phyloP scores from a whole-genome alignment of 1,139 yeast species.

The Candida albicans region DNA sequence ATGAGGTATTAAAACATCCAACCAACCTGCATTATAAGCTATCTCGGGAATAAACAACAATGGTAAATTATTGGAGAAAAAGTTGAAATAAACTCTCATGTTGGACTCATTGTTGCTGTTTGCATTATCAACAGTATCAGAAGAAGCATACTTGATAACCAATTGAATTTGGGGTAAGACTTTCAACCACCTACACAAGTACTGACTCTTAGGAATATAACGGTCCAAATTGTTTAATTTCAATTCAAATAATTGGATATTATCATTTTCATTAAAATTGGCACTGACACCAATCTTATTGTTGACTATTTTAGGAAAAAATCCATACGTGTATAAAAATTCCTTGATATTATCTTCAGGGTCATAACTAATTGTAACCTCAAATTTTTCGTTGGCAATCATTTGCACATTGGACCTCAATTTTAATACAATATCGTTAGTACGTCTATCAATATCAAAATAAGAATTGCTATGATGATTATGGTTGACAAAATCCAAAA shows the following conservation, averaged over 20 bases:
- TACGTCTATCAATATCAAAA: constrained; percentile 58
- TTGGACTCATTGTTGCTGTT: no score
- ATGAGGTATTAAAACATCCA: constrained; percentile 12
- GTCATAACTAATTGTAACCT: constrained; percentile 48
- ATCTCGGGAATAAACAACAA: constrained; percentile 17
- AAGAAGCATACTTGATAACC: constrained; percentile 13
- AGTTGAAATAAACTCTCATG: constrained; percentile 18
- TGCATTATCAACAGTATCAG: constrained; percentile 6
- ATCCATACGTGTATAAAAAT: constrained; percentile 59
- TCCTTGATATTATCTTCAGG: constrained; percentile 46
- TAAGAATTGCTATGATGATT: constrained; percentile 46
- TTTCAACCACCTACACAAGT: constrained; percentile 26
- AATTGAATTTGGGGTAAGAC: constrained; percentile 27
- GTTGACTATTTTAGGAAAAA: constrained; percentile 37
- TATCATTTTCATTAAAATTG: neutral
- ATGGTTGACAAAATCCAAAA: constrained; percentile 70
- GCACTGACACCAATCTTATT: no score
- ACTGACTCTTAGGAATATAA: constrained; percentile 8
- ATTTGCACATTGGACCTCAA: constrained; percentile 19
- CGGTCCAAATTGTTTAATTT: constrained; percentile 9
- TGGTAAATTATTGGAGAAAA: constrained; percentile 17
- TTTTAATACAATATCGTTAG: constrained; percentile 44
- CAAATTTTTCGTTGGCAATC: constrained; percentile 17
- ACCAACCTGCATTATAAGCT: constrained; percentile 18
- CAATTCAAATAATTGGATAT: constrained; percentile 17